These are phyloP conservation scores for Pichia rugopelliculosa DNA, from an alignment of 805 yeast species.

Conservation along the genomic window DNA sequence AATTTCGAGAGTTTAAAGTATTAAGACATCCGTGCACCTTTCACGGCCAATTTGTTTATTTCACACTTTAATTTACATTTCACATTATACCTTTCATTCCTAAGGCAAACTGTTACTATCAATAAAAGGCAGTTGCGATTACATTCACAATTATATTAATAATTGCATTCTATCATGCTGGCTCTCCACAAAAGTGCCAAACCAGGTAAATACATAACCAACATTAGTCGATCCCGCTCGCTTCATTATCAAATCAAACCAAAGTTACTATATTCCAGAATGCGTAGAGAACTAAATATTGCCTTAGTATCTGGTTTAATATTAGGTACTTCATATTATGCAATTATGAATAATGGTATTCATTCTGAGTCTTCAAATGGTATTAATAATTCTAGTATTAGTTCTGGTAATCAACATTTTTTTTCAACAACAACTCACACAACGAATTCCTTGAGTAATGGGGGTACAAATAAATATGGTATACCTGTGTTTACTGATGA, in stretches of 20 bases:
- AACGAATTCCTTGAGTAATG: slow-evolving; percentile 34
- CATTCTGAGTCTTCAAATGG: slow-evolving; percentile 23
- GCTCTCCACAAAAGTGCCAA: not conserved
- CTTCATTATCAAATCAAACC: slow-evolving; percentile 4
- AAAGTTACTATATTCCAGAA: slow-evolving; percentile 12
- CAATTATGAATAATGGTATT: slow-evolving; percentile 23
- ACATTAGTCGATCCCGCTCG: not conserved
- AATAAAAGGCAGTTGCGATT: too few species aligned
- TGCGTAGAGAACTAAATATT: slow-evolving; percentile 26
- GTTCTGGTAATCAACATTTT: slow-evolving; percentile 12
- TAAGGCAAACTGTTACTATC: too few species aligned
- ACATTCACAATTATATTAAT: too few species aligned
- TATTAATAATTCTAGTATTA: not conserved
- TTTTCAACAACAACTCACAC: slow-evolving; percentile 32
- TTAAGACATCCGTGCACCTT: not conserved
- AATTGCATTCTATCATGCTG: not conserved
- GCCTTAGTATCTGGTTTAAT: slow-evolving; percentile 29
- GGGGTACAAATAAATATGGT: slow-evolving; percentile 44
- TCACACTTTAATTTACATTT: not conserved
- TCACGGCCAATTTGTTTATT: not conserved
- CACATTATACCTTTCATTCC: too few species aligned
- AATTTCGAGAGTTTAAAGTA: not conserved
- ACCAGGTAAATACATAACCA: not conserved
- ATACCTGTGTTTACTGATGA: slow-evolving; percentile 54
- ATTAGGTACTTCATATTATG: slow-evolving; percentile 28